phyloP scores from a whole-genome alignment of 1,284 basidiomycete genomes.

The Irpex sp. region DNA sequence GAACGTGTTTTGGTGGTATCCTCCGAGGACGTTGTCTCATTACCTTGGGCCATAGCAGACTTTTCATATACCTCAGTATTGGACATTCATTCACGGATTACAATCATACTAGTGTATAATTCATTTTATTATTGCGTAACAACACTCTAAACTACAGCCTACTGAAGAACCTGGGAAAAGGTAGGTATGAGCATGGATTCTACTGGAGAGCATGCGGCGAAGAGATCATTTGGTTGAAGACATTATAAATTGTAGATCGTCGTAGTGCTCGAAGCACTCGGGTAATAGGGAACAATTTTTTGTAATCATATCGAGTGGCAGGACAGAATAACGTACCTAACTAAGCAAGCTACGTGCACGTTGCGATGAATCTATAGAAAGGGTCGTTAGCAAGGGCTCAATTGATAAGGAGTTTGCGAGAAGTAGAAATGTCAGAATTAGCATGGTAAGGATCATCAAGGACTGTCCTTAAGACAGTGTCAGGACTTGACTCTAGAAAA shows the following conservation, averaged over 20 bases:
- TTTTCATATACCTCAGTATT: background rate
- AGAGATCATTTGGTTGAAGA: constrained; percentile 41
- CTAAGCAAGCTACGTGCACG: background rate
- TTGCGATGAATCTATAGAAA: constrained; percentile 24
- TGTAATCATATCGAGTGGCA: constrained; percentile 19
- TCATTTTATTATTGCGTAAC: too few species aligned
- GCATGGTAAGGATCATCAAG: constrained; percentile 75
- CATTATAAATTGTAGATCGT: constrained; percentile 26
- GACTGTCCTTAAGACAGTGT: constrained; percentile 65
- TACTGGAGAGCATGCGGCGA: background rate
- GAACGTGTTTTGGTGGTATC: constrained; percentile 53
- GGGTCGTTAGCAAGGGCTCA: constrained; percentile 13
- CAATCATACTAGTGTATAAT: too few species aligned
- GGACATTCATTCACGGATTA: background rate
- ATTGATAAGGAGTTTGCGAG: constrained; percentile 11
- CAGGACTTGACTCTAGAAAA: constrained; percentile 83
- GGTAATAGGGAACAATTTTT: constrained; percentile 17
- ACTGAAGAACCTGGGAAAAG: background rate
- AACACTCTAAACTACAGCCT: too few species aligned
- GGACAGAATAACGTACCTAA: constrained; percentile 1
- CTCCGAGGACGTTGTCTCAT: constrained; percentile 5
- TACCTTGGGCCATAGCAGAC: background rate
- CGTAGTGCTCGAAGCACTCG: constrained; percentile 11
- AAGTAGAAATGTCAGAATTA: constrained; percentile 69
- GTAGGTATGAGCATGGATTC: background rate